Percentiles rank a stretch among this genome's conserved stretches.
Conservation (phyloP, 441 rosid genomes). For the Pelargonium cotyledonis region DNA sequence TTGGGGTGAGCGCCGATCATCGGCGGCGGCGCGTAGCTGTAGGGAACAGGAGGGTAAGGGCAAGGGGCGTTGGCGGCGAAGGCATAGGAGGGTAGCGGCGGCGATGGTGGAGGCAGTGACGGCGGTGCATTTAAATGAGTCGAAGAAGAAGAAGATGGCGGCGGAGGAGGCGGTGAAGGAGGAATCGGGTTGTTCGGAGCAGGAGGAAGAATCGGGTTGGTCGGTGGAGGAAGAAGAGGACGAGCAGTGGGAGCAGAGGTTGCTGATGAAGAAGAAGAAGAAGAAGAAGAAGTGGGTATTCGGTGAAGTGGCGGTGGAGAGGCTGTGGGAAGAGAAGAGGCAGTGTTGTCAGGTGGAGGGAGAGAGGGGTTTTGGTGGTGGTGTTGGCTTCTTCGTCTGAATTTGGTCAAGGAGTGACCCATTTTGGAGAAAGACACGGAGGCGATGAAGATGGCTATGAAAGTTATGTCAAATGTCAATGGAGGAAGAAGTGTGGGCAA, state of each 20-base stretch:
- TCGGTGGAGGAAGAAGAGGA: no score
- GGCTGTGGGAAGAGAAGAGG: slow-evolving; percentile 4
- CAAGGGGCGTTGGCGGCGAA: slow-evolving; percentile 18
- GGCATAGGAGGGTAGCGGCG: slow-evolving; percentile 6
- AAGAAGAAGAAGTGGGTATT: not conserved
- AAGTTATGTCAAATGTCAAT: no score
- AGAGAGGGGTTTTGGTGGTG: slow-evolving; percentile 13
- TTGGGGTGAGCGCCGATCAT: not conserved
- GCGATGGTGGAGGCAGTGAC: not conserved
- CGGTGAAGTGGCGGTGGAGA: not conserved
- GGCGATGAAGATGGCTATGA: not conserved
- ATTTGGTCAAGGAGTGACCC: slow-evolving; percentile 20
- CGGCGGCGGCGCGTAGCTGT: not conserved
- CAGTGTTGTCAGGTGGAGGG: not conserved
- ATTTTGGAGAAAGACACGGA: slow-evolving; percentile 8
- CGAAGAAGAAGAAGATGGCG: not conserved
- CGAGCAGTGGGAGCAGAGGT: not conserved
- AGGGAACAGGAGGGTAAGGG: not conserved
- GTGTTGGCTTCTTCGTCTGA: not conserved
- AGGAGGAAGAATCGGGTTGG: no score
- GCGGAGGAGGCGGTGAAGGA: not conserved
- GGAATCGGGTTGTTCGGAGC: not conserved
- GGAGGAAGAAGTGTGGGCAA: no score
- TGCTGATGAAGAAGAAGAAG: not conserved
- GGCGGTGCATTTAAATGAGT: not conserved